phyloP scores from a whole-genome alignment of 192 early-diverging fungal genomes.

The Backusella morwellensis region DNA sequence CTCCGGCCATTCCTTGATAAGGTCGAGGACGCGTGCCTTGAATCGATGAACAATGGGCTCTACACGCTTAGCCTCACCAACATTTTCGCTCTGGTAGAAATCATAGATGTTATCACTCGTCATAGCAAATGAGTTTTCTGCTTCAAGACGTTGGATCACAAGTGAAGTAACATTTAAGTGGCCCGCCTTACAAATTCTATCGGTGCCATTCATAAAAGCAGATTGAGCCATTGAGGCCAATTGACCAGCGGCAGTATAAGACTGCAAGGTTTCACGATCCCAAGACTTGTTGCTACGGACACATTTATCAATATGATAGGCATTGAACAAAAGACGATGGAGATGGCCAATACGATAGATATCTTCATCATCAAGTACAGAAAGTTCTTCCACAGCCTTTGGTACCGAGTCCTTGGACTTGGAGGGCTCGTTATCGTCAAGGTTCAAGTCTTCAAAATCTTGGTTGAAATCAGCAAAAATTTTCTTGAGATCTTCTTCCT shows the following conservation, averaged over 20 bases:
- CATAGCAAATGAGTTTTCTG: slow-evolving; percentile 21
- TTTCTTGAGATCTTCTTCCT: slow-evolving; percentile 68
- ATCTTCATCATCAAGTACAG: slow-evolving; percentile 43
- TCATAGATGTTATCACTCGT: slow-evolving; percentile 63
- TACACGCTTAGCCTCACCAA: slow-evolving; percentile 70
- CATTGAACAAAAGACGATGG: slow-evolving; percentile 39
- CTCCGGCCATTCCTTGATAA: slow-evolving; percentile 86
- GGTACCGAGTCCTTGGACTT: slow-evolving; percentile 11
- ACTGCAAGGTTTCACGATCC: slow-evolving; percentile 15
- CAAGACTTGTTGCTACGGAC: slow-evolving; percentile 1
- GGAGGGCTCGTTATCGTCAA: slow-evolving; percentile 40
- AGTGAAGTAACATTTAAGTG: slow-evolving; percentile 19
- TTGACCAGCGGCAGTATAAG: slow-evolving; percentile 46
- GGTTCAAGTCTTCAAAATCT: slow-evolving; percentile 68
- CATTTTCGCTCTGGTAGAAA: slow-evolving; percentile 85
- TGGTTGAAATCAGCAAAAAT: slow-evolving; percentile 87
- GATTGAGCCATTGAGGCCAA: slow-evolving; percentile 41
- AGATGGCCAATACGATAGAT: slow-evolving; percentile 51
- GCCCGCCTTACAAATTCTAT: slow-evolving; percentile 17
- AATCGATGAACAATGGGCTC: slow-evolving; percentile 60
- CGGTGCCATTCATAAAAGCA: slow-evolving; percentile 8
- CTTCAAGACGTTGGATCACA: slow-evolving; percentile 24
- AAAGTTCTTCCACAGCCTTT: slow-evolving; percentile 45
- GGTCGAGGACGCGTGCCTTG: slow-evolving; percentile 52
- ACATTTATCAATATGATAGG: slow-evolving; percentile 18